phyloP scores from a whole-genome alignment of 2,329 filamentous ascomycete genomes.

The Aureobasidium pullulans region DNA sequence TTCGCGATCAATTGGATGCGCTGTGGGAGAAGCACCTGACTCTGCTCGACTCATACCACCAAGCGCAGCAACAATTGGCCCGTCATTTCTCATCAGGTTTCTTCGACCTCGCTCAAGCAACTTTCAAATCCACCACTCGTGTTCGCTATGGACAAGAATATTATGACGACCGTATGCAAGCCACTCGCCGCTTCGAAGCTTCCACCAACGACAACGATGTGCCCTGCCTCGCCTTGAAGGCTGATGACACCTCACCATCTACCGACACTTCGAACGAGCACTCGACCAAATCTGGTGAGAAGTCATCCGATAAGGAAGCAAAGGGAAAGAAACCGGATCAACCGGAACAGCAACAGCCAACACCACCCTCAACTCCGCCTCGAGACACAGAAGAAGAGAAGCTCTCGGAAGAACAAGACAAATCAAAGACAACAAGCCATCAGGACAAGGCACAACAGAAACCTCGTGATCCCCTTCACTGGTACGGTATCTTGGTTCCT shows the following conservation, averaged over 20 bases:
- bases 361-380: neutral
- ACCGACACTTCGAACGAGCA: slow-evolving; percentile 14
- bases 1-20: slow-evolving; percentile 47
- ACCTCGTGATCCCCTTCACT: slow-evolving; percentile 47
- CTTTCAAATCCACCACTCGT: slow-evolving; percentile 60
- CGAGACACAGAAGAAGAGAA: neutral
- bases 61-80: slow-evolving; percentile 49
- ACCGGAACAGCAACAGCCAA: neutral
- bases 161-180: slow-evolving; percentile 69
- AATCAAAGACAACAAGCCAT: neutral
- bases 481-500: slow-evolving; percentile 50
- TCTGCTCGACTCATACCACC: slow-evolving; percentile 60
- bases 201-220: slow-evolving; percentile 24
- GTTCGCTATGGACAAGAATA: slow-evolving; percentile 60
- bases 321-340: neutral
- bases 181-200: slow-evolving; percentile 39
- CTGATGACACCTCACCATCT: neutral
- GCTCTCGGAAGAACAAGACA: neutral
- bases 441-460: neutral
- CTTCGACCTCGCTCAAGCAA: slow-evolving; percentile 60
- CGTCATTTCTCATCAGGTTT: slow-evolving; percentile 45
- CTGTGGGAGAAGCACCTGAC: slow-evolving; percentile 59
- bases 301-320: neutral
- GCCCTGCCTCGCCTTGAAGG: neutral
- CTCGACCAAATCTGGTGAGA: neutral